Conservation (phyloP, 768 basidiomycete genomes). For the Russula lepida region DNA sequence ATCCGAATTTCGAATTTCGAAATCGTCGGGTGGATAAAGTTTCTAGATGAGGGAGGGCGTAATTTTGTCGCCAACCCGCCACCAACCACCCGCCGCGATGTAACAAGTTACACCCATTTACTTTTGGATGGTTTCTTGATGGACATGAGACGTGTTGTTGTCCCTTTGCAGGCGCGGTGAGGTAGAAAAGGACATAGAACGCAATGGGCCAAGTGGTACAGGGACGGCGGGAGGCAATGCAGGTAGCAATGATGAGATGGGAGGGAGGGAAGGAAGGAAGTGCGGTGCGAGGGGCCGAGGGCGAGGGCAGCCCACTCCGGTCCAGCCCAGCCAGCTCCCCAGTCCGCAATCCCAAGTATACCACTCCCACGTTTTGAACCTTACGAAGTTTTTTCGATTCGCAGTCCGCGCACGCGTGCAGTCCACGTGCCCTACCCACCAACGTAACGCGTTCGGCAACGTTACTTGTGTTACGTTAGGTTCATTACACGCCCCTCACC, state of each 20-base stretch:
- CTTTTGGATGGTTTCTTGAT: neutral
- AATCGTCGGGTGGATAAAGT: neutral
- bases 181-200: no score
- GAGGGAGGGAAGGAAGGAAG: no score
- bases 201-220: no score
- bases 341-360: no score
- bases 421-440: neutral
- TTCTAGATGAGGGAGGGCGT: neutral
- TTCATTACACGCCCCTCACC: neutral
- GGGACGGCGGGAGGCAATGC: no score
- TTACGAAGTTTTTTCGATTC: neutral
- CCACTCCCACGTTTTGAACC: neutral
- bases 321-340: no score
- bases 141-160: neutral
- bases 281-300: no score
- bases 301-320: no score
- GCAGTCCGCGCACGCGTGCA: neutral
- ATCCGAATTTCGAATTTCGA: neutral
- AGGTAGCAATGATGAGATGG: no score
- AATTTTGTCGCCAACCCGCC: neutral
- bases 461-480: neutral
- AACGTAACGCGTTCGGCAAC: neutral
- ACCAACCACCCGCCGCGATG: neutral
- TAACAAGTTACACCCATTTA: neutral
- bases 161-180: no score